Base-by-base conservation (phyloP, 108 stramenopile genomes). In the Fragilariopsis cylindrus region DNA sequence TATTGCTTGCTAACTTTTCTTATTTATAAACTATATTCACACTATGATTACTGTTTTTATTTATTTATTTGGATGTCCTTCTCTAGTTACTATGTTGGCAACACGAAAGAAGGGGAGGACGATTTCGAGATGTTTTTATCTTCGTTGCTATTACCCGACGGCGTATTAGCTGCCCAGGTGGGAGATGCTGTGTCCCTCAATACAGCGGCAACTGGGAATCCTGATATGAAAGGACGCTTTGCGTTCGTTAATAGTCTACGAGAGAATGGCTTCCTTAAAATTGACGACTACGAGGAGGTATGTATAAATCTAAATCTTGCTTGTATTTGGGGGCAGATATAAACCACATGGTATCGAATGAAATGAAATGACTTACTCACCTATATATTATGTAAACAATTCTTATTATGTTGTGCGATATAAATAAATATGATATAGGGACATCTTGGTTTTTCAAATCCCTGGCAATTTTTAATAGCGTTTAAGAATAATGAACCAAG, bases 381-480 rank as follows among this genome's bases (percentile, higher is more conserved):
- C 30, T 30, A 30, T 2, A 30, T 30, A 30, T 30, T 30, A 30
- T 30, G 30, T 30, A 30, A 30, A 30, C 30, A 30, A 30, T 30
- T 30, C 30, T 30, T 30, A 30, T 30, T 30, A 30, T 30, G 30
- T 30, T 30, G 30, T 30, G 30, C 30, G 30, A 30, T 30, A 30
- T 30, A 30, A 30, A 16, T 11, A 39, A 62, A 62, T 7, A 6
- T 41, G 21, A 46, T 16, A 9, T 50, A 71, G 77, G 79, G 75
- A 18, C 88, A 88, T 58, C 77, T 83, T 41, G 78, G 82, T 21
- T 91, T 91, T 44, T 65, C 54, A 43, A 48, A 54, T 60, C 87
- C 89, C 16, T 91, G 92, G 92, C 82, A 72, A 41, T 81, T 81
- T 56, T 58, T 86, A 9, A 79, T 86, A 9, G 87, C 89, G 1